phyloP scores from a whole-genome alignment of 176 grass and related monocot genomes.

The Ensete ventricosum region DNA sequence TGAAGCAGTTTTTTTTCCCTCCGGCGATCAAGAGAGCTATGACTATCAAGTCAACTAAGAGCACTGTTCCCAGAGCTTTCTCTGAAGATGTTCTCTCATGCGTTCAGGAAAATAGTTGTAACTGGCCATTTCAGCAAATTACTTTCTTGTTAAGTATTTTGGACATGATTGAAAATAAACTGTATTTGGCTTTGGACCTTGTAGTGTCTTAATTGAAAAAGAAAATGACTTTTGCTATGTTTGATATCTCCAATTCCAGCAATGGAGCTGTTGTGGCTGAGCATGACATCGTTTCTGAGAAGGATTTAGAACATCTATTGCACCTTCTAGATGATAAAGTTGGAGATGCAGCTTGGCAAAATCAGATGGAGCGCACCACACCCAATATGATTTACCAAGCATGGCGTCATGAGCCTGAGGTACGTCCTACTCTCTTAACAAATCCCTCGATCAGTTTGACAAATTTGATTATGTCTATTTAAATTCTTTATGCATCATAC shows the following conservation, averaged over 20 bases:
- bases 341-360: constrained; percentile 61
- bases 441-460: neutral
- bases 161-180: neutral
- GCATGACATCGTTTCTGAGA: constrained; percentile 51
- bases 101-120: neutral
- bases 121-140: neutral
- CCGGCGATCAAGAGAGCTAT: neutral
- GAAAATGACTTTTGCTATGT: constrained; percentile 5
- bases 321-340: constrained; percentile 76
- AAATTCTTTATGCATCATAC: too few relatives aligned
- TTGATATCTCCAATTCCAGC: constrained; percentile 4
- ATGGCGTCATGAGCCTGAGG: constrained; percentile 89
- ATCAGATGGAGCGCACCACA: constrained; percentile 85
- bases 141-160: neutral
- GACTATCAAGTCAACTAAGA: neutral
- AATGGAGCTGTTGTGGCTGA: constrained; percentile 40
- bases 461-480: neutral
- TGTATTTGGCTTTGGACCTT: neutral
- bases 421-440: constrained; percentile 18
- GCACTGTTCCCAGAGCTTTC: neutral
- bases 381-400: constrained; percentile 93
- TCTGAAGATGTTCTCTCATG: neutral
- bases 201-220: constrained; percentile 12
- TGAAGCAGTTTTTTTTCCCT: neutral
- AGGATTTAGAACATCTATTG: constrained; percentile 73